A percentile compares a stretch with the other conserved stretches of the same genome.
Evolutionary conservation across 306 rosid genomes (phyloP).

Genomic region (Fagus sylvatica): DNA sequence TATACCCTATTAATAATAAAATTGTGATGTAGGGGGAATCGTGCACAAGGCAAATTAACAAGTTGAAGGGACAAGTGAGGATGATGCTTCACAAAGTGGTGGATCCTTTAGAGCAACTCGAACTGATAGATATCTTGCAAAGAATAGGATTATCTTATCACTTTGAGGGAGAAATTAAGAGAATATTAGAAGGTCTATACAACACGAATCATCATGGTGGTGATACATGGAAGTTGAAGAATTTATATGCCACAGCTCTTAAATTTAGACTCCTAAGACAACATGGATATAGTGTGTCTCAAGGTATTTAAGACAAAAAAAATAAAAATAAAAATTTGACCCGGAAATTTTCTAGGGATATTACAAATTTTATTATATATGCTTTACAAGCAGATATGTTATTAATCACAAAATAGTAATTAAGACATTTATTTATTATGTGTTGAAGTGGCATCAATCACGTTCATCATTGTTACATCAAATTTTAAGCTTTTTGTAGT

Average conservation of each 20-base stretch:
- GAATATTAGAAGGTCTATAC: neutral
- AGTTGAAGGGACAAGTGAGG: slow-evolving; percentile 8
- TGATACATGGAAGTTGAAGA: neutral
- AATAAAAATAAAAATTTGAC: no score
- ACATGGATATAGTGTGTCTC: neutral
- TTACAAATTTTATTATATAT: neutral
- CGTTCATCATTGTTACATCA: no score
- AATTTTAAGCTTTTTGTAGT: no score
- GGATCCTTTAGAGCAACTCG: neutral
- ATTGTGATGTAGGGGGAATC: no score
- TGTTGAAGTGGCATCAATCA: no score
- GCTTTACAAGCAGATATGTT: no score
- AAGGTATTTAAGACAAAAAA: neutral
- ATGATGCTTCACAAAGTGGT: neutral
- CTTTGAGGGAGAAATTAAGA: slow-evolving; percentile 17
- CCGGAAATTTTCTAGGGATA: no score
- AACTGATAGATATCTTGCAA: slow-evolving; percentile 11
- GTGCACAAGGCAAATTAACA: neutral
- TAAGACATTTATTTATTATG: no score
- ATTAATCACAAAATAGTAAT: no score
- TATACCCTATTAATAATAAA: no score
- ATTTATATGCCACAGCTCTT: slow-evolving; percentile 9
- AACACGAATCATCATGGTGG: neutral
- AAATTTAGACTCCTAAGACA: no score
- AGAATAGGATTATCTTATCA: slow-evolving; percentile 32